Evolutionary conservation across 495 filamentous ascomycete genomes (phyloP).

Genomic region (Xanthoparmelia taractica): DNA sequence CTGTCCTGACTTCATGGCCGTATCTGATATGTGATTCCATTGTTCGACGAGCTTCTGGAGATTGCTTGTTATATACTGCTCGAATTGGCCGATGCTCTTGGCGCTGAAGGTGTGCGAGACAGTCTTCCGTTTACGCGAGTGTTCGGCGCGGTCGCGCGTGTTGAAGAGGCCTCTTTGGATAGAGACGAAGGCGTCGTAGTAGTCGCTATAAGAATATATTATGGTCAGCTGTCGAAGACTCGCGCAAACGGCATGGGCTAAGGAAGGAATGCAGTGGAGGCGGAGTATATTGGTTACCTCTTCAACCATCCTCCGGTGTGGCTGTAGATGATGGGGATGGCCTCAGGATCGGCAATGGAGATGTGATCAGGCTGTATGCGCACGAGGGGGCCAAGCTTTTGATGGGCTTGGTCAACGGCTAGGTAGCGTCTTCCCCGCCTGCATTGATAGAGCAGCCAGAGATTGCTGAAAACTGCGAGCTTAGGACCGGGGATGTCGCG

Average conservation of each 20-base stretch:
- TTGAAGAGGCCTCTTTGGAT: constrained; percentile 86
- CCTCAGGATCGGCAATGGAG: constrained; percentile 51
- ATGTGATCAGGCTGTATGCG: constrained; percentile 54
- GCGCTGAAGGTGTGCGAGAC: constrained; percentile 80
- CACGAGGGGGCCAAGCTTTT: constrained; percentile 57
- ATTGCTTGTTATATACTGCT: constrained; percentile 81
- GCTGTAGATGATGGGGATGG: constrained; percentile 51
- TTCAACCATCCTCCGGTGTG: constrained; percentile 70
- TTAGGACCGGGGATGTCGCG: constrained; percentile 61
- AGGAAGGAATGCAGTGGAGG: background rate
- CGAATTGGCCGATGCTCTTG: constrained; percentile 76
- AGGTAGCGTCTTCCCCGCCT: constrained; percentile 60
- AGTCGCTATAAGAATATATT: constrained; percentile 45
- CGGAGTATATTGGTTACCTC: constrained; percentile 38
- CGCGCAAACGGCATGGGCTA: background rate
- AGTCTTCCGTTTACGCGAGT: constrained; percentile 84
- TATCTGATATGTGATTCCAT: constrained; percentile 53
- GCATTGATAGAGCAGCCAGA: constrained; percentile 67
- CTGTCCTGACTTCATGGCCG: constrained; percentile 33
- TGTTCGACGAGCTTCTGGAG: constrained; percentile 65
- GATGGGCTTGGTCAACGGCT: constrained; percentile 63
- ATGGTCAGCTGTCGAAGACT: background rate
- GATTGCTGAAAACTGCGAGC: constrained; percentile 58
- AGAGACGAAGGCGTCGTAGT: constrained; percentile 88
- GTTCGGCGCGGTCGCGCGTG: constrained; percentile 72